These are phyloP conservation scores for Ophiostoma triangulosporum DNA, from an alignment of 2,329 filamentous ascomycete species.

Conservation along the genomic window DNA sequence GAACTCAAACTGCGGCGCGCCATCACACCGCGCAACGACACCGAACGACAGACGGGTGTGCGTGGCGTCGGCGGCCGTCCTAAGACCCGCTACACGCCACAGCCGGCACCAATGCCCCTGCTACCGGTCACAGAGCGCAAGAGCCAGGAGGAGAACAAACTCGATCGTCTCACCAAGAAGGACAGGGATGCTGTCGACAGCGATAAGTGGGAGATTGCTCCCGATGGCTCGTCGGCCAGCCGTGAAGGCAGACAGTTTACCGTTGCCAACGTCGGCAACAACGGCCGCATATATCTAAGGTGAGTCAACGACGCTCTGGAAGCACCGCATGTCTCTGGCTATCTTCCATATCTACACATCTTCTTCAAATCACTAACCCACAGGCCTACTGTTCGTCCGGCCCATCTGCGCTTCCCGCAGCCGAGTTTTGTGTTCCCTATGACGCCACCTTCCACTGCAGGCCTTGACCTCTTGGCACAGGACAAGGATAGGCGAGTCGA, in stretches of 20 bases:
- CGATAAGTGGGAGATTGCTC: slow-evolving; percentile 41
- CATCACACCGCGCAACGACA: neutral
- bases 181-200: slow-evolving; percentile 45
- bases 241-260: slow-evolving; percentile 61
- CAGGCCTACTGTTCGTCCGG: slow-evolving; percentile 48
- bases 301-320: slow-evolving; percentile 27
- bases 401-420: slow-evolving; percentile 47
- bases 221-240: slow-evolving; percentile 46
- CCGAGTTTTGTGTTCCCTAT: slow-evolving; percentile 47
- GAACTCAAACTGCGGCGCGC: slow-evolving; percentile 11
- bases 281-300: slow-evolving; percentile 72
- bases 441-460: slow-evolving; percentile 46
- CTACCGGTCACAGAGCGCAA: slow-evolving; percentile 34
- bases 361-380: neutral
- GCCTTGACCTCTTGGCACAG: slow-evolving; percentile 32
- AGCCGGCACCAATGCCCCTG: slow-evolving; percentile 24
- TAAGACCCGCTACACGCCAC: slow-evolving; percentile 18
- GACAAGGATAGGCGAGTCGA: slow-evolving; percentile 19
- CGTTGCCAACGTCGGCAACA: slow-evolving; percentile 70
- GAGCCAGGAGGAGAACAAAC: slow-evolving; percentile 27
- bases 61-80: slow-evolving; percentile 13
- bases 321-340: neutral
- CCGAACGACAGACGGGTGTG: slow-evolving; percentile 8
- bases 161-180: slow-evolving; percentile 29
- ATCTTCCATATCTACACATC: no score